Base-by-base conservation (phyloP, 2,329 filamentous ascomycete species). In the Cordyceps sp. region DNA sequence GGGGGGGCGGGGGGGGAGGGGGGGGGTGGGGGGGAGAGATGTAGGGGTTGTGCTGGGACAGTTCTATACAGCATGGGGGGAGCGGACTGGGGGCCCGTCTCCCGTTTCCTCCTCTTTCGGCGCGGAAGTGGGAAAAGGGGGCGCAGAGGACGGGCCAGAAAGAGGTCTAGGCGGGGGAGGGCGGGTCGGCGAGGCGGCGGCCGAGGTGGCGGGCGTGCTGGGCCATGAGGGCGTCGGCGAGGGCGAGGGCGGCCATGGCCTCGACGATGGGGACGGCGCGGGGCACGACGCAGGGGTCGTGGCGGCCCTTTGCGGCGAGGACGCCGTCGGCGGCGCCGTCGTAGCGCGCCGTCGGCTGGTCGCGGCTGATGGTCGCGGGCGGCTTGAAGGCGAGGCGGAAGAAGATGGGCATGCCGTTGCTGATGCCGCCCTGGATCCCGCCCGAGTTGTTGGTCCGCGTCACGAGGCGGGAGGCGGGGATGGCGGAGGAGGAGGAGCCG, bases 381-480 rank as follows among this genome's bases (percentile, higher is more conserved):
- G 88, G 82, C 67, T 96, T 96, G 73, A 96, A 96, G 13, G 73
- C 86, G 5, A 93, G 78, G 31, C 80, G 75, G 71, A 96, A 96
- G 67, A 90, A 96, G 59, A 96, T 84, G 36, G 77, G 78, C 24
- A 83, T 82, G 36, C 88, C 90, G 55, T 96, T 96, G 31, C 80
- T 78, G 57, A 96, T 96, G 32, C 88, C 88, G 27, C 88, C 90
- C 61, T 96, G 88, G 44, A 96, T 83, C 40, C 88, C 90, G 10
- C 88, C 88, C 3, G 79, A 88, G 64, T 93, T 85, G 64, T 96
- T 96, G 18, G 88, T 94, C 62, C 79, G 81, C 34, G 88, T 94
- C 8, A 75, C 78, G 33, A 94, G 68, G 39, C 64, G 68, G 14
- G 79, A 72, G 36, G 62, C 59, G 20, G 60, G 55, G 13, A 65